Evolutionary conservation across 2,329 filamentous ascomycete genomes (phyloP).

Genomic region (Stagonosporopsis vannaccii): DNA sequence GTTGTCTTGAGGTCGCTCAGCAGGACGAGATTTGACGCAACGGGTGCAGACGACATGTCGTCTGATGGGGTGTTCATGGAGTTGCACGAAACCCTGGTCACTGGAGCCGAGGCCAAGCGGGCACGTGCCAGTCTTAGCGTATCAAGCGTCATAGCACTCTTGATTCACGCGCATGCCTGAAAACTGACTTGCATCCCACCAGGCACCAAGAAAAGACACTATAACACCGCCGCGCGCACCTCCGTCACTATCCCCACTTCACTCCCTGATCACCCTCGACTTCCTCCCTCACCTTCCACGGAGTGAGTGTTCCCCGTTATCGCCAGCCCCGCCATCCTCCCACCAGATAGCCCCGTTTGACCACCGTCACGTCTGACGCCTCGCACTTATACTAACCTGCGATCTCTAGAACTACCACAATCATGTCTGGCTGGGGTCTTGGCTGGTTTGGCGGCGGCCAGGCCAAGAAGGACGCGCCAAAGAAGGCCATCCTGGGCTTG

Average conservation of each 20-base stretch:
- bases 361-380: neutral
- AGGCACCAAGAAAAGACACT: conserved; percentile 25
- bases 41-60: conserved; percentile 57
- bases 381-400: conserved; percentile 4
- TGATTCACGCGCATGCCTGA: conserved; percentile 21
- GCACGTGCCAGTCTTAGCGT: conserved; percentile 21
- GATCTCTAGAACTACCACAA: conserved; percentile 12
- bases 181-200: conserved; percentile 20
- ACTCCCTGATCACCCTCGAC: neutral
- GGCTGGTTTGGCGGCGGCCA: conserved; percentile 88
- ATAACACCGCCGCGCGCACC: conserved; percentile 17
- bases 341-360: conserved; percentile 22
- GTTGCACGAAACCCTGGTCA: conserved; percentile 11
- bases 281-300: conserved; percentile 1
- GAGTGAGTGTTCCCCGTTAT: conserved; percentile 20
- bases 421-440: conserved; percentile 57
- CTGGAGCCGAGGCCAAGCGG: conserved; percentile 16
- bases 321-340: conserved; percentile 29
- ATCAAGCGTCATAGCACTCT: conserved; percentile 19
- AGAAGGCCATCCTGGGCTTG: conserved; percentile 92
- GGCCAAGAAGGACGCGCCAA: conserved; percentile 90
- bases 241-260: conserved; percentile 1
- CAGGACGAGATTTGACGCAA: conserved; percentile 62
- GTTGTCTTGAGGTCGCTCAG: conserved; percentile 57
- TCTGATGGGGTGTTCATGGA: conserved; percentile 12